Percentiles rank a stretch among this genome's conserved stretches.
Evolutionary conservation across 2,329 filamentous ascomycete species (phyloP).

Genomic region (Fusarium ambrosium): DNA sequence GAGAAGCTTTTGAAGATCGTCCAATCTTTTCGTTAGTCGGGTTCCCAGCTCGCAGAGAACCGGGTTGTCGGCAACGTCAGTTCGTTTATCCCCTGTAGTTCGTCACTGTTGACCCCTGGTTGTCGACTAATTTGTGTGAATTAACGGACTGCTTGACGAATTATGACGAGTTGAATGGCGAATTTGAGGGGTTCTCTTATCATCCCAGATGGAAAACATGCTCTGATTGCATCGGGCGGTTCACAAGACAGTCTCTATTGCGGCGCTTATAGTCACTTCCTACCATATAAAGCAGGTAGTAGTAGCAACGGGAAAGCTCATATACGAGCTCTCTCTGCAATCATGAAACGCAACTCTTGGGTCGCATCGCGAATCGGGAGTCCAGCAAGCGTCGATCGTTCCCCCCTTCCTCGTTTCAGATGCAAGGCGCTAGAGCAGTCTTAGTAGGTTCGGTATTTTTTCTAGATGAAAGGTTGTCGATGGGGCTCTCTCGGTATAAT

Average conservation of each 20-base stretch:
- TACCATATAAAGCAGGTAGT: not conserved
- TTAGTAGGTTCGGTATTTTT: conserved; percentile 11
- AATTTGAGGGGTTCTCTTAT: not conserved
- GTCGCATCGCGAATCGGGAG: conserved; percentile 10
- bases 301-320: not conserved
- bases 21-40: conserved; percentile 9
- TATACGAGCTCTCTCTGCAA: not conserved
- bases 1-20: conserved; percentile 9
- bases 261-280: not conserved
- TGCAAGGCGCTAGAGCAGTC: conserved; percentile 29
- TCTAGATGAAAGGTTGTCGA: conserved; percentile 13
- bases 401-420: conserved; percentile 32
- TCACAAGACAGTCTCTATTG: not conserved
- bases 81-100: not conserved
- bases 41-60: too few species aligned
- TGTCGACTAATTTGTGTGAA: not conserved
- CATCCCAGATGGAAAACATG: not conserved
- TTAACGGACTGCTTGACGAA: not conserved
- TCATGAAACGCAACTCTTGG: not conserved
- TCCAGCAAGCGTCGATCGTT: conserved; percentile 16
- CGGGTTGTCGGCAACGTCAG: conserved; percentile 29
- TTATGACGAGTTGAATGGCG: not conserved
- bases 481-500: conserved; percentile 9
- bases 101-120: conserved; percentile 5
- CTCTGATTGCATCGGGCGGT: not conserved